Percentiles rank a stretch among this genome's conserved stretches.
Evolutionary conservation across 805 yeast species (phyloP).

Genomic region (Ogataea neopini): DNA sequence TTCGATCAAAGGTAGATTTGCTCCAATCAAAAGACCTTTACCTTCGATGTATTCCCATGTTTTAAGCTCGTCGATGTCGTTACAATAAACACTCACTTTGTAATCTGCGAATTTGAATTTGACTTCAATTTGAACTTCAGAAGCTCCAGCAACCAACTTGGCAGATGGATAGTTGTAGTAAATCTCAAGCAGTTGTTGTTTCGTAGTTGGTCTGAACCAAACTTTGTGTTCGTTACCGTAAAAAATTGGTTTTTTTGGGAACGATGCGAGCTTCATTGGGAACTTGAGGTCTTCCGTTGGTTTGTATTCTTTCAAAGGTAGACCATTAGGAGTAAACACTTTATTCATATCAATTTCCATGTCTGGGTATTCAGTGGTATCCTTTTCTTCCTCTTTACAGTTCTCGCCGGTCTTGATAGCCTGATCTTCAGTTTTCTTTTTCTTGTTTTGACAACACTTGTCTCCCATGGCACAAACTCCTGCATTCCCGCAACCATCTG

Average conservation of each 20-base stretch:
- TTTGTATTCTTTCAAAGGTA: constrained; percentile 41
- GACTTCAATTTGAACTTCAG: constrained; percentile 49
- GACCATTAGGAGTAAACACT: constrained; percentile 41
- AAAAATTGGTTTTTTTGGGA: constrained; percentile 32
- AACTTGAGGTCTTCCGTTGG: constrained; percentile 42
- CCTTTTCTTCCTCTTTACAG: constrained; percentile 16
- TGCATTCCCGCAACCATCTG: constrained; percentile 9
- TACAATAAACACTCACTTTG: constrained; percentile 41
- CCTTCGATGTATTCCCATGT: constrained; percentile 39
- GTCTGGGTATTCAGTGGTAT: constrained; percentile 28
- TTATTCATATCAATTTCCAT: constrained; percentile 37
- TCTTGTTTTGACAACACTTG: constrained; percentile 38
- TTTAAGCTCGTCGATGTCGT: constrained; percentile 43
- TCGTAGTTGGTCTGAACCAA: constrained; percentile 48
- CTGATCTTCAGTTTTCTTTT: constrained; percentile 5
- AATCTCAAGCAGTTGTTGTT: constrained; percentile 38
- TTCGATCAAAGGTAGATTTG: constrained; percentile 41
- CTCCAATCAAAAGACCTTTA: constrained; percentile 44
- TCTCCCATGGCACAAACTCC: constrained; percentile 35
- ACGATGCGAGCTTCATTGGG: constrained; percentile 38
- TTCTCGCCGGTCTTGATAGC: constrained; percentile 22
- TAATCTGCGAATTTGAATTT: constrained; percentile 45
- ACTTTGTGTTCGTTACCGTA: constrained; percentile 40
- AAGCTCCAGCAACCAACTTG: constrained; percentile 48
- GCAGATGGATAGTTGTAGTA: constrained; percentile 36